phyloP scores from a whole-genome alignment of 306 rosid genomes.

The Trifolium repens region DNA sequence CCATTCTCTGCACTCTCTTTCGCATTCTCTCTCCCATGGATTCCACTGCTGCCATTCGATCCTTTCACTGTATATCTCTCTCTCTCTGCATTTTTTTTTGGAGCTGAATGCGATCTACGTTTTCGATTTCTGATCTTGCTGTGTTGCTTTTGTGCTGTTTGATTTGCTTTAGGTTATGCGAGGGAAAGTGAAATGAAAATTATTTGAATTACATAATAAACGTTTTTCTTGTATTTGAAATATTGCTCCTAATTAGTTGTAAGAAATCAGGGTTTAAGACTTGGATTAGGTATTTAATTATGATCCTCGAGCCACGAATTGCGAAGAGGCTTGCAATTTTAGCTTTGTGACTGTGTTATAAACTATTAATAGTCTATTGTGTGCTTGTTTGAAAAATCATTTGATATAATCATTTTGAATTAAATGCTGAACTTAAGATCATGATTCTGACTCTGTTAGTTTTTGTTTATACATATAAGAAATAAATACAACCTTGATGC shows the following conservation, averaged over 20 bases:
- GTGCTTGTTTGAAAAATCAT: background rate
- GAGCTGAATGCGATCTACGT: background rate
- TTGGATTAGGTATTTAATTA: conserved; percentile 13
- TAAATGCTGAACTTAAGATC: conserved; percentile 14
- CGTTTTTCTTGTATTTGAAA: background rate
- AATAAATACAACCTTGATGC: conserved; percentile 3
- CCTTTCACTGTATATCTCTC: conserved; percentile 64
- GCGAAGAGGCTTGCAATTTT: too few species aligned
- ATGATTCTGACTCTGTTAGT: conserved; percentile 14
- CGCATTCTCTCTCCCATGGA: conserved; percentile 56
- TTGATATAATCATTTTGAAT: background rate
- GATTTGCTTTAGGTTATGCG: conserved; percentile 23
- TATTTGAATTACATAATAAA: background rate
- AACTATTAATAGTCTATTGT: background rate
- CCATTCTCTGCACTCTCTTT: conserved; percentile 11
- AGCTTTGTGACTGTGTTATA: too few species aligned
- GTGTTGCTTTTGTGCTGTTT: conserved; percentile 24
- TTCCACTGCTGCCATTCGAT: conserved; percentile 68
- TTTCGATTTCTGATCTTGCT: conserved; percentile 18
- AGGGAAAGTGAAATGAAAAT: background rate
- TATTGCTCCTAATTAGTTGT: background rate
- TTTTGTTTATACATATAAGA: background rate
- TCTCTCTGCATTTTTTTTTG: conserved; percentile 34
- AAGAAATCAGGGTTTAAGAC: background rate
- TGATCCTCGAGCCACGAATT: conserved; percentile 5